Percentiles rank a stretch among this genome's conserved stretches.
Evolutionary conservation across 202 grass and related monocot species (phyloP).

Genomic region (Zoysia matrella): DNA sequence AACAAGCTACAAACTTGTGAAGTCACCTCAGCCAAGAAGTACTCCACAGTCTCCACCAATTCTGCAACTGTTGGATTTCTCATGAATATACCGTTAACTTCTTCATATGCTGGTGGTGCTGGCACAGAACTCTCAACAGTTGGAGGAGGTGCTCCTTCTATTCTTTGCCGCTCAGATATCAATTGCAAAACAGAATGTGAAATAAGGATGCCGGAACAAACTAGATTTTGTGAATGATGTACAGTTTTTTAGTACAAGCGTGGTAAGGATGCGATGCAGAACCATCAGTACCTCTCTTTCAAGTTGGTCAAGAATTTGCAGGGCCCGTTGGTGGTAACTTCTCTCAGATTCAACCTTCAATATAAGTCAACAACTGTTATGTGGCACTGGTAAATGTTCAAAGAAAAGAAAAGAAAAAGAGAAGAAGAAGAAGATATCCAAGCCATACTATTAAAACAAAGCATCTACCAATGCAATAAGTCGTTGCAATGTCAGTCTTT

Average conservation of each 20-base stretch:
- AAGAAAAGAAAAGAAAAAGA: too few relatives aligned
- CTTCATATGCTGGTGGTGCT: conserved; percentile 88
- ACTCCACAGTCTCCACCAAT: conserved; percentile 72
- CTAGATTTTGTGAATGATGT: neutral
- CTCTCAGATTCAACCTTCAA: conserved; percentile 91
- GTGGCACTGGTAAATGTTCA: neutral
- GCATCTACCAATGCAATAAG: conserved; percentile 83
- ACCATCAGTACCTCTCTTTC: conserved; percentile 78
- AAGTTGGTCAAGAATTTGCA: conserved; percentile 95
- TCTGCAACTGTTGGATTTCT: conserved; percentile 57
- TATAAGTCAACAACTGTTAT: conserved; percentile 22
- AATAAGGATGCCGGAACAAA: conserved; percentile 33
- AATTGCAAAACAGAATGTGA: conserved; percentile 56
- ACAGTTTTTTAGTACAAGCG: neutral
- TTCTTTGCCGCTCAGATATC: conserved; percentile 93
- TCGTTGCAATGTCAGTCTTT: conserved; percentile 88
- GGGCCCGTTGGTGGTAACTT: conserved; percentile 84
- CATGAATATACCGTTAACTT: conserved; percentile 80
- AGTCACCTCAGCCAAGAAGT: conserved; percentile 88
- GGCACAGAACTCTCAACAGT: conserved; percentile 66
- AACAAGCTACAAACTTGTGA: conserved; percentile 34
- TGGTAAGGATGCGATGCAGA: conserved; percentile 14
- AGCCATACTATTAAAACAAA: conserved; percentile 22
- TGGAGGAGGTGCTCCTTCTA: conserved; percentile 81
- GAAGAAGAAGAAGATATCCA: conserved; percentile 1